Conservation (phyloP, 768 basidiomycete species). For the Macrocybe gigantea region DNA sequence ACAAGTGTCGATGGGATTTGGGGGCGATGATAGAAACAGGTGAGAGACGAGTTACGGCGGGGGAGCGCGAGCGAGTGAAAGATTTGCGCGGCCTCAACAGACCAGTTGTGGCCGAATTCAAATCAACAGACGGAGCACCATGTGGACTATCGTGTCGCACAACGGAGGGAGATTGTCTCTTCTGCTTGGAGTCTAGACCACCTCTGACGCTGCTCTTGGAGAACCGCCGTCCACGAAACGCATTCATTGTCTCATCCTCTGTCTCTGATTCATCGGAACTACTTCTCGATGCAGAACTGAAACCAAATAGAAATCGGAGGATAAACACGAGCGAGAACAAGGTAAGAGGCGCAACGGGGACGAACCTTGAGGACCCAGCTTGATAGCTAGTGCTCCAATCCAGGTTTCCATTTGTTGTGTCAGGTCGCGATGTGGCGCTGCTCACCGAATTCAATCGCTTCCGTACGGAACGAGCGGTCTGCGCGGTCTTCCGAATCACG, state of each 20-base stretch:
- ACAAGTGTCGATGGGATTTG: slow-evolving; percentile 26
- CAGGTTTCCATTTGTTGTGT: slow-evolving; percentile 25
- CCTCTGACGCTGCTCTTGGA: slow-evolving; percentile 22
- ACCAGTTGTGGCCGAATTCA: slow-evolving; percentile 8
- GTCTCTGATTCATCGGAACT: slow-evolving; percentile 56
- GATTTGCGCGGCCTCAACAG: slow-evolving; percentile 31
- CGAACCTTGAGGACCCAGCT: slow-evolving; percentile 76
- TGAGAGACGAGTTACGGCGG: slow-evolving; percentile 33
- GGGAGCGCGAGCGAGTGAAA: slow-evolving; percentile 74
- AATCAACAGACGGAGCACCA: background rate
- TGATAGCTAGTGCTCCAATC: slow-evolving; percentile 88
- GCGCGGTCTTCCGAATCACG: slow-evolving; percentile 28
- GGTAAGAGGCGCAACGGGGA: background rate
- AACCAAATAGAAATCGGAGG: background rate
- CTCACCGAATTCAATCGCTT: slow-evolving; percentile 25
- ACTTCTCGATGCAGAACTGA: slow-evolving; percentile 45
- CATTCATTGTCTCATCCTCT: slow-evolving; percentile 37
- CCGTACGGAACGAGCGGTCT: slow-evolving; percentile 28
- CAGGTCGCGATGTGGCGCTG: slow-evolving; percentile 16
- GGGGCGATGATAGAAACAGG: slow-evolving; percentile 27
- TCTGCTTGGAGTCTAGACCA: slow-evolving; percentile 17
- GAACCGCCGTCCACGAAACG: slow-evolving; percentile 37
- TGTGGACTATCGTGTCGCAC: slow-evolving; percentile 26
- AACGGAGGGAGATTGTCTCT: slow-evolving; percentile 18
- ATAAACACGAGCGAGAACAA: background rate